A percentile compares a stretch with the other conserved stretches of the same genome.
These are phyloP conservation scores for Triticum turgidum DNA, from an alignment of 176 grass and related monocot species.

Conservation along the genomic window DNA sequence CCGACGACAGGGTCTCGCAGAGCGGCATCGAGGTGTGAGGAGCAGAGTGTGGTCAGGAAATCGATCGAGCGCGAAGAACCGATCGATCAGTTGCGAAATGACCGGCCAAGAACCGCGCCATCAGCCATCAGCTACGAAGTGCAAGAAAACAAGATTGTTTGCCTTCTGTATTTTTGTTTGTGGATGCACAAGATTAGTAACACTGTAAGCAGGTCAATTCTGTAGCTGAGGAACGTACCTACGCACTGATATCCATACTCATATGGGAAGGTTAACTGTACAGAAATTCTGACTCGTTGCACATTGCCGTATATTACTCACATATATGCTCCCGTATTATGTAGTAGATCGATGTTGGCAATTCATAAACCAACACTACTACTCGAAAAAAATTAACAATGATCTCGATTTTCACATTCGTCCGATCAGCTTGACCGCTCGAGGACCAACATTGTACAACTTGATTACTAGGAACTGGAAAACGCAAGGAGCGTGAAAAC, in stretches of 20 bases:
- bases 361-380: no score
- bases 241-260: neutral
- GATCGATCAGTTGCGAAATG: neutral
- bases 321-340: no score
- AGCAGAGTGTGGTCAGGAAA: neutral
- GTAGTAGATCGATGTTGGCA: no score
- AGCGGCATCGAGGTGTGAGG: conserved; percentile 28
- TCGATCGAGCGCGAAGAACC: neutral
- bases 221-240: neutral
- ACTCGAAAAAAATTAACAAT: no score
- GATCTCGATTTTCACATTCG: no score
- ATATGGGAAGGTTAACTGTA: neutral
- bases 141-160: neutral
- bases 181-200: neutral
- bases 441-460: no score
- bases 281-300: neutral
- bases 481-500: no score
- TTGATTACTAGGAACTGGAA: no score
- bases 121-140: neutral
- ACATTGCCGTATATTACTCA: no score
- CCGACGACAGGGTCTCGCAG: conserved; percentile 43
- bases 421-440: no score
- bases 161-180: neutral
- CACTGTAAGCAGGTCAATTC: neutral
- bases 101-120: neutral